Evolutionary conservation across 352 stramenopile species (phyloP).

Genomic region (Phytophthora chlamydospora): DNA sequence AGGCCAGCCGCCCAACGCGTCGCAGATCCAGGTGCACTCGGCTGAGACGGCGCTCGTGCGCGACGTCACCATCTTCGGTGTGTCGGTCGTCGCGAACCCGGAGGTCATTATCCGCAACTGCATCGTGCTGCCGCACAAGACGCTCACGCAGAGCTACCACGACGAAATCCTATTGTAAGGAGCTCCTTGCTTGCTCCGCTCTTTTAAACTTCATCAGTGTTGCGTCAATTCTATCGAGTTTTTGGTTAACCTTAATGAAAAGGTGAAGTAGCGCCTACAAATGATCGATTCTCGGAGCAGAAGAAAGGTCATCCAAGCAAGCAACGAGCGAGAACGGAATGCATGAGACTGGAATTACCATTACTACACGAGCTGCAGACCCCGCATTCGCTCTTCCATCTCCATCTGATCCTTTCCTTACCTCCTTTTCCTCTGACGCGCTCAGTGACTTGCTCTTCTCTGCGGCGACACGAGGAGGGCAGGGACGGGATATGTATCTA

Average conservation of each 20-base stretch:
- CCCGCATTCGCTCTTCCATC: conserved; percentile 36
- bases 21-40: conserved; percentile 70
- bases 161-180: conserved; percentile 89
- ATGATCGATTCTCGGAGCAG: too few relatives aligned
- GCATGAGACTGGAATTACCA: conserved; percentile 44
- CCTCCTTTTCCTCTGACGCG: conserved; percentile 21
- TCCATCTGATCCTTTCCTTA: conserved; percentile 41
- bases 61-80: conserved; percentile 90
- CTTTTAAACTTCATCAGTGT: conserved; percentile 23
- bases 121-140: conserved; percentile 89
- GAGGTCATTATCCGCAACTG: conserved; percentile 92
- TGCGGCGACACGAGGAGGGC: conserved; percentile 21
- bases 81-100: conserved; percentile 86
- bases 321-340: conserved; percentile 19
- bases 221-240: conserved; percentile 27
- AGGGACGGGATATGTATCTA: conserved; percentile 65
- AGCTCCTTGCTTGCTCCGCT: conserved; percentile 23
- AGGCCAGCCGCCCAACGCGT: conserved; percentile 81
- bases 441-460: conserved; percentile 30
- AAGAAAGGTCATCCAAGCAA: conserved; percentile 7
- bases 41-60: conserved; percentile 79
- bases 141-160: conserved; percentile 88
- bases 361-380: conserved; percentile 42
- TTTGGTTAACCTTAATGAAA: conserved; percentile 13
- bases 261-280: too few relatives aligned